Conservation (phyloP, 306 rosid genomes). For the Vicia faba region DNA sequence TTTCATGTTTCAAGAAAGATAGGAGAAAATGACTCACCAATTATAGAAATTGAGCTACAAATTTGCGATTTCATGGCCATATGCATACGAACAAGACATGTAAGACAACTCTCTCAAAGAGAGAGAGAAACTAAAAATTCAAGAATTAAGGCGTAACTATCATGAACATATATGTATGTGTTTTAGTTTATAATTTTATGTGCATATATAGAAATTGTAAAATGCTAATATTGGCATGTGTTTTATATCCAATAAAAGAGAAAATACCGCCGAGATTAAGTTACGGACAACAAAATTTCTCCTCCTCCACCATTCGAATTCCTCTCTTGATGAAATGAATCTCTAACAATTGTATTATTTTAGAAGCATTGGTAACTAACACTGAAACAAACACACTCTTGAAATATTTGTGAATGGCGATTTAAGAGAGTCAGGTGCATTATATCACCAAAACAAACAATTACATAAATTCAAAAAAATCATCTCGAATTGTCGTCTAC, state of each 20-base stretch:
- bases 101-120: not conserved
- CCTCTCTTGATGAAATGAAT: not conserved
- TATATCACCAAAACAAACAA: too few relatives aligned
- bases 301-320: not conserved
- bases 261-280: not conserved
- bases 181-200: not conserved
- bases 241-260: not conserved
- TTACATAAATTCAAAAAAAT: too few relatives aligned
- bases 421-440: too few relatives aligned
- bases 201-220: not conserved
- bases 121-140: not conserved
- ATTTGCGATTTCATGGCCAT: not conserved
- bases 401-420: too few relatives aligned
- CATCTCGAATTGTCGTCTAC: too few relatives aligned
- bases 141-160: not conserved
- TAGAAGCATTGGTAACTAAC: too few relatives aligned
- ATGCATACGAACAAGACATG: not conserved
- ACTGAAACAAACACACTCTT: too few relatives aligned
- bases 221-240: not conserved
- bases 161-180: not conserved
- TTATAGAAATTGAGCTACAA: conserved; percentile 36
- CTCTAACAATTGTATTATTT: too few relatives aligned
- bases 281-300: not conserved
- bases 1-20: conserved; percentile 6
- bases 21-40: conserved; percentile 45